Conservation (phyloP, 495 filamentous ascomycete genomes). For the Pyrenopolyporus hunteri region DNA sequence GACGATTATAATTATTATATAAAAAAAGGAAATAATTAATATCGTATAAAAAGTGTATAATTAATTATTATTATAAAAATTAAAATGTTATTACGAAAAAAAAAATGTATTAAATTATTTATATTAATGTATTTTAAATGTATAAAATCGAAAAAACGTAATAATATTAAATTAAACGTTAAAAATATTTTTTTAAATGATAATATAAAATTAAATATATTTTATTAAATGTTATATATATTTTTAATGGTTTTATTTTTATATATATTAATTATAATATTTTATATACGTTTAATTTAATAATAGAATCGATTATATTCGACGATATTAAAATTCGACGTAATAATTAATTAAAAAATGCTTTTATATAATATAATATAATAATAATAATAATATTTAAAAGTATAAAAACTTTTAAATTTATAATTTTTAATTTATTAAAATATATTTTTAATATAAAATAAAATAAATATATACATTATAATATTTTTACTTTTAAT, state of each 20-base stretch:
- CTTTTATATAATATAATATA: not conserved
- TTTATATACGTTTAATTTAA: not conserved
- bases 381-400: not conserved
- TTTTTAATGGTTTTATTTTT: not conserved
- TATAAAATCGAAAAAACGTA: not conserved
- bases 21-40: not conserved
- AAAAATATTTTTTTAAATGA: not conserved
- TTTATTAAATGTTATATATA: not conserved
- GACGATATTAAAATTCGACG: not conserved
- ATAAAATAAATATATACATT: not conserved
- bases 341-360: not conserved
- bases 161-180: not conserved
- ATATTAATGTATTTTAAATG: not conserved
- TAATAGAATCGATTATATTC: not conserved
- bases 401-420: not conserved
- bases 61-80: not conserved
- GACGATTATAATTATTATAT: not conserved
- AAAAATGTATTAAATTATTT: not conserved
- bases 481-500: not conserved
- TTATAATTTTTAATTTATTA: not conserved
- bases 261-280: not conserved
- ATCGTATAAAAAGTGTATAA: not conserved
- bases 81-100: not conserved
- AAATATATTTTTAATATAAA: not conserved
- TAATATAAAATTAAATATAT: not conserved